Conservation (phyloP, 345 rosid genomes). For the Kernera saxatilis region DNA sequence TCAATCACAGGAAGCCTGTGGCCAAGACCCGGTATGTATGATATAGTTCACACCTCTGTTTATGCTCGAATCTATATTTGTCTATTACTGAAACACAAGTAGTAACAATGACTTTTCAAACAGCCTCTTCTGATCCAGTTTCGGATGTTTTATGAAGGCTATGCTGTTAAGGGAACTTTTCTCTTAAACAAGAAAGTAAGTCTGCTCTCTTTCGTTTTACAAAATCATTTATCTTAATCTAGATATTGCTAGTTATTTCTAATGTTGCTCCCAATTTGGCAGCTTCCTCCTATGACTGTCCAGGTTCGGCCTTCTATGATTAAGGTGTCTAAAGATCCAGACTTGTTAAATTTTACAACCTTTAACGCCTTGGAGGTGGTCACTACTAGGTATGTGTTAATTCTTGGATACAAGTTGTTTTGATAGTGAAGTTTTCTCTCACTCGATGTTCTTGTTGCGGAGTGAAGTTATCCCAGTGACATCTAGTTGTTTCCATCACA, state of each 20-base stretch:
- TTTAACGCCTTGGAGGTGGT: constrained; percentile 59
- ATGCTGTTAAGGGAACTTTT: constrained; percentile 73
- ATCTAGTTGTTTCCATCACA: constrained; percentile 13
- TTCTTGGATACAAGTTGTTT: not conserved
- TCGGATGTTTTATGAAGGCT: constrained; percentile 65
- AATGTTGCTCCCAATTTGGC: constrained; percentile 6
- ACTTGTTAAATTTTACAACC: constrained; percentile 23
- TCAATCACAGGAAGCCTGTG: constrained; percentile 8
- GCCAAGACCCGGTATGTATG: constrained; percentile 36
- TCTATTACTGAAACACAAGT: not conserved
- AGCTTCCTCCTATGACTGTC: constrained; percentile 50
- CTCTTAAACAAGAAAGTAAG: constrained; percentile 67
- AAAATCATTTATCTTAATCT: not conserved
- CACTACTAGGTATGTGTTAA: constrained; percentile 51
- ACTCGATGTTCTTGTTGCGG: not conserved
- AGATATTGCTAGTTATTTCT: not conserved
- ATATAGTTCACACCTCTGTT: not conserved
- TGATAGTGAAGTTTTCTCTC: not conserved
- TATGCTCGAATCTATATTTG: not conserved
- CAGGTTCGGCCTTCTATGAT: constrained; percentile 62
- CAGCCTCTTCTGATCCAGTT: constrained; percentile 81
- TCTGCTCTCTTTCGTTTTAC: not conserved
- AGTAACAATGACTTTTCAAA: not conserved
- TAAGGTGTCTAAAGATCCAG: constrained; percentile 45
- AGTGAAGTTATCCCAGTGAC: not conserved